Evolutionary conservation across 768 basidiomycete species (phyloP), one percentile per base, ranked within the genome.

Genomic region (Russula abietina): DNA sequence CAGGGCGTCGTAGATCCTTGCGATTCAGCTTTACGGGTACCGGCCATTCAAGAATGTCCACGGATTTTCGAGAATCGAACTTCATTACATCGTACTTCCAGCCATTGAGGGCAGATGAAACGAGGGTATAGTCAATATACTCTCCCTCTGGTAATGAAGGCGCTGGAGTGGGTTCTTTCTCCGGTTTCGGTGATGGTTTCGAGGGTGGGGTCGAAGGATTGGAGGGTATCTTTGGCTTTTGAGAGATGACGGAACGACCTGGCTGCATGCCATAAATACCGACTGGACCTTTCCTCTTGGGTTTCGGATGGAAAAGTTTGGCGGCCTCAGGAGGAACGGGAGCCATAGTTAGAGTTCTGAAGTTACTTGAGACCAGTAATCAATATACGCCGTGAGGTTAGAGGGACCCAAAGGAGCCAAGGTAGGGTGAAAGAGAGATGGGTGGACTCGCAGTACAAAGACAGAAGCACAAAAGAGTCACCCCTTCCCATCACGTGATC

Each of bases 11-110:
- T 61, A 87, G 73, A 68, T 95, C 89, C 75, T 93, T 94, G 70
- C 93, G 80, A 74, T 95, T 95, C 68, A 95, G 78, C 76, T 89
- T 91, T 70, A 94, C 86, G 16, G 93, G 93, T 62, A 77, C 76
- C 36, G 77, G 72, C 88, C 92, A 93, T 33, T 75, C 73, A 56
- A 78, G 78, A 58, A 91, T 79, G 71, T 93, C 89, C 59, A 91
- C 76, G 17, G 80, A 77, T 69, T 87, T 87, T 60, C 87, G 81
- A 38, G 86, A 84, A 73, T 90, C 86, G 72, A 95, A 92, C 74
- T 92, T 92, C 88, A 94, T 91, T 62, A 94, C 84, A 75, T 93
- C 89, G 80, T 92, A 91, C 71, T 89, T 91, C 90, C 91, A 93
- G 30, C 88, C 89, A 71, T 89, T 89, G 71, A 88, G 82, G 17